phyloP scores from a whole-genome alignment of 768 basidiomycete genomes.

The Rhodotorula paludigena region DNA sequence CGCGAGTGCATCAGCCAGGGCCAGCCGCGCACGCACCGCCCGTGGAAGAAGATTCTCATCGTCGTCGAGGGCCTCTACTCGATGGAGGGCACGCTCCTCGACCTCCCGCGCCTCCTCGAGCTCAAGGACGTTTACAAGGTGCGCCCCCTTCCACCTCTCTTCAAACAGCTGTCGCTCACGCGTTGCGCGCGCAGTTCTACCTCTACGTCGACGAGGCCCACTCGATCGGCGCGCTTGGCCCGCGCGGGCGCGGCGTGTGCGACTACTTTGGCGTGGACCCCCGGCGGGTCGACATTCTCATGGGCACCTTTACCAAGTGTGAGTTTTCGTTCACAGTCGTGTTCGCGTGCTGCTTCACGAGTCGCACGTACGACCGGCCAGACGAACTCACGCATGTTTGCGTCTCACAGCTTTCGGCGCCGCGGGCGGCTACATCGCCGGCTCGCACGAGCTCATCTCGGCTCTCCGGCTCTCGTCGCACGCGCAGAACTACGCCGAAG shows the following conservation, averaged over 20 bases:
- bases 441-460: conserved; percentile 72
- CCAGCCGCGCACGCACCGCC: conserved; percentile 94
- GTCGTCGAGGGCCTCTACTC: conserved; percentile 94
- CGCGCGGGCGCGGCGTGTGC: conserved; percentile 85
- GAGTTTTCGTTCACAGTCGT: conserved; percentile 32
- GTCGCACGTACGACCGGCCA: not conserved
- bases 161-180: not conserved
- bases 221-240: conserved; percentile 91
- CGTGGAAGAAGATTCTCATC: conserved; percentile 96
- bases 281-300: conserved; percentile 76
- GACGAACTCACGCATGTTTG: not conserved
- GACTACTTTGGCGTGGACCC: conserved; percentile 90
- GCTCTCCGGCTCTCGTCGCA: conserved; percentile 59
- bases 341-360: not conserved
- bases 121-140: conserved; percentile 96
- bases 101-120: conserved; percentile 74
- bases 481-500: conserved; percentile 77
- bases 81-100: conserved; percentile 94
- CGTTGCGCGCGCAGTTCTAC: conserved; percentile 64
- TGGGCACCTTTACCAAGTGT: conserved; percentile 89
- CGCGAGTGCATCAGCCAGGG: conserved; percentile 93
- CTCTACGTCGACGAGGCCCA: conserved; percentile 95
- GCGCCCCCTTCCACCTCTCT: conserved; percentile 30
- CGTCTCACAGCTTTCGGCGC: conserved; percentile 63
- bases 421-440: conserved; percentile 90